Evolutionary conservation across 192 early-diverging fungal genomes (phyloP), one percentile per base, ranked within the genome.

Genomic region (Backusella parvicylindrica): DNA sequence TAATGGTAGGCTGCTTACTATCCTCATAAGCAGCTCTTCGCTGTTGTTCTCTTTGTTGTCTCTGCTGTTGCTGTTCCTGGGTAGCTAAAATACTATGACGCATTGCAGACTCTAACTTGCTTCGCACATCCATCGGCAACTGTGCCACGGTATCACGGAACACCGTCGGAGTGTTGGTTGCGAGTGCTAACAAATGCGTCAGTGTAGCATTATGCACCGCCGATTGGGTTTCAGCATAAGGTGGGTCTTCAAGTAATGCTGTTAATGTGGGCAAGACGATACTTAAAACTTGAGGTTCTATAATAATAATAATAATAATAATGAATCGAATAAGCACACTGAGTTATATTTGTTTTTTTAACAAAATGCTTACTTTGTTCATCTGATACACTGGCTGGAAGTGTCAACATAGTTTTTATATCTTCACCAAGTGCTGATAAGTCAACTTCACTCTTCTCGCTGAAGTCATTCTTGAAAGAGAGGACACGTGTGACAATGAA

Each of bases 241-340:
- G 68, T 64, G 72, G 53, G 30, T 65, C 33, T 63, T 80, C 75
- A 47, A 89, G 70, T 6, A 89, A 63, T 1, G 79, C 73, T 2
- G 85, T 81, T 7, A 87, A 68, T 23, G 84, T 85, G 1, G 88
- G 82, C 68, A 89, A 73, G 31, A 85, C 78, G 31, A 86, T 76
- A 9, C 81, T 76, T 12, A 85, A 50, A 18, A 86, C 47, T 2
- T 68, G 64, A 0, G 75, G 41, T 65, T 81, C 85, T 86, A 78
- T 41, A 8, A 37, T 18, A 21, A 23, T 31, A 37, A 56, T 31
- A 49, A 56, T 38, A 15, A 23, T 30, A 68, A 26, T 69, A 65
- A 73, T 72, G 13, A 15, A 23, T 26, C 9, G 2, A 21, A 5
- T 50, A 56, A 3, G 23, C n/a, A 5, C 50, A 56, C 0, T 38